A percentile compares a stretch with the other conserved stretches of the same genome.
Conservation (phyloP, 805 yeast genomes). For the Komagataella ulmi region DNA sequence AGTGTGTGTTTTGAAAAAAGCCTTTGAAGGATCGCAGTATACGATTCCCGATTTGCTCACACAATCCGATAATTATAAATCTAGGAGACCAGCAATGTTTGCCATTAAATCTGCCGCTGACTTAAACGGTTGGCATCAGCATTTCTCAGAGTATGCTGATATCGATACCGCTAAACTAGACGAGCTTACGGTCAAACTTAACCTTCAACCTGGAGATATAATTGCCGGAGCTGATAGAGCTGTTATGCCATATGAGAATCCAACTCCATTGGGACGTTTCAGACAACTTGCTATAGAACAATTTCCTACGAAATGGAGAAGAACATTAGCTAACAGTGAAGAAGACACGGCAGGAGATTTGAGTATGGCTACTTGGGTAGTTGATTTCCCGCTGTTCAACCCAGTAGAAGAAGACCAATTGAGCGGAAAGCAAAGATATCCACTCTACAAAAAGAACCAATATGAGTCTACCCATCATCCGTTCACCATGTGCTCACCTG, state of each 20-base stretch:
- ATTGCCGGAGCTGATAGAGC: slow-evolving; percentile 73
- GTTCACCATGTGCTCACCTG: slow-evolving; percentile 78
- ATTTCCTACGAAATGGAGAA: slow-evolving; percentile 36
- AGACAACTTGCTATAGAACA: slow-evolving; percentile 59
- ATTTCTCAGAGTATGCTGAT: slow-evolving; percentile 16
- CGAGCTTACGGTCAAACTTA: slow-evolving; percentile 19
- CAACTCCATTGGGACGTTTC: slow-evolving; percentile 84
- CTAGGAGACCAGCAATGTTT: slow-evolving; percentile 44
- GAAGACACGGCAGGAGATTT: slow-evolving; percentile 17
- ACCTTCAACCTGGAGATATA: slow-evolving; percentile 53
- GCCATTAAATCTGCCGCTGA: slow-evolving; percentile 32
- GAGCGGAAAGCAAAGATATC: slow-evolving; percentile 28
- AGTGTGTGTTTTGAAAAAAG: slow-evolving; percentile 48
- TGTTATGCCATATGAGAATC: slow-evolving; percentile 66
- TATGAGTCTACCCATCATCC: slow-evolving; percentile 89
- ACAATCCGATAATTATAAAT: slow-evolving; percentile 30
- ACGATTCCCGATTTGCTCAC: slow-evolving; percentile 15
- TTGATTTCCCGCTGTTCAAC: slow-evolving; percentile 84
- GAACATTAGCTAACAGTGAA: slow-evolving; percentile 15
- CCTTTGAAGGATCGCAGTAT: slow-evolving; percentile 19
- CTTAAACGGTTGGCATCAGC: slow-evolving; percentile 27
- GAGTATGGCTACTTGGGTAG: slow-evolving; percentile 71
- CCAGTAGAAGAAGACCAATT: slow-evolving; percentile 38
- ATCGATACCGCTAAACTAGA: slow-evolving; percentile 14
- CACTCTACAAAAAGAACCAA: slow-evolving; percentile 35